phyloP scores from a whole-genome alignment of 2,329 filamentous ascomycete genomes.

The Trichoderma asperellum region DNA sequence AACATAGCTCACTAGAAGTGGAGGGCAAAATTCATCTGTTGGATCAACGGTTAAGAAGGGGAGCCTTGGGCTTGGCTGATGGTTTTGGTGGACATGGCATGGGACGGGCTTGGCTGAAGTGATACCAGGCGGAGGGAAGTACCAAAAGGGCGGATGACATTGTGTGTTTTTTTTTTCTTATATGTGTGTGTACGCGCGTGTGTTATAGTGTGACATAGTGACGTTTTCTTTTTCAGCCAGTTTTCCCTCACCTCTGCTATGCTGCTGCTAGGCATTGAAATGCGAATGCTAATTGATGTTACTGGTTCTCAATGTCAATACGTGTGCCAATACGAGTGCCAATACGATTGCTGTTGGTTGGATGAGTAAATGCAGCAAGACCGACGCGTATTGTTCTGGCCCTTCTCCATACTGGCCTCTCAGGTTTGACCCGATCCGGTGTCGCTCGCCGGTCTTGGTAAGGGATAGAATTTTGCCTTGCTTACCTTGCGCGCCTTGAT shows the following conservation, averaged over 20 bases:
- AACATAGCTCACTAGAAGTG: slow-evolving; percentile 12
- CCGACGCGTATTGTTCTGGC: slow-evolving; percentile 7
- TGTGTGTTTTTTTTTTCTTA: not conserved
- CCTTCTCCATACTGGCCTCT: not conserved
- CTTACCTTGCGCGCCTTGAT: slow-evolving; percentile 16
- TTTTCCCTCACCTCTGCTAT: not conserved
- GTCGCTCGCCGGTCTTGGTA: slow-evolving; percentile 24
- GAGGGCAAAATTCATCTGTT: slow-evolving; percentile 20
- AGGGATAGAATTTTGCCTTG: slow-evolving; percentile 13
- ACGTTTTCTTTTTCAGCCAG: slow-evolving; percentile 3
- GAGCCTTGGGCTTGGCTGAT: slow-evolving; percentile 10
- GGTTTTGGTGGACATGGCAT: slow-evolving; percentile 23
- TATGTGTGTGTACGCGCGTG: not conserved
- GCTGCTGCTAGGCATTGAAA: not conserved
- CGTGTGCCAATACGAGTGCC: not conserved
- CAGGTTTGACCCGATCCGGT: slow-evolving; percentile 17
- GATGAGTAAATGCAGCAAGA: not conserved
- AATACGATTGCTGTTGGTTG: not conserved
- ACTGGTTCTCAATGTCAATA: not conserved
- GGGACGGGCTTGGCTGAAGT: slow-evolving; percentile 18
- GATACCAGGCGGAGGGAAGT: slow-evolving; percentile 6
- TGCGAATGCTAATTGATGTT: slow-evolving; percentile 8
- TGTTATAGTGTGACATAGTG: slow-evolving; percentile 21
- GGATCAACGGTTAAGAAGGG: slow-evolving; percentile 7
- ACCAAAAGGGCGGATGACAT: not conserved